Base-by-base conservation (phyloP, 495 filamentous ascomycete species). In the Aspergillus ostianus region DNA sequence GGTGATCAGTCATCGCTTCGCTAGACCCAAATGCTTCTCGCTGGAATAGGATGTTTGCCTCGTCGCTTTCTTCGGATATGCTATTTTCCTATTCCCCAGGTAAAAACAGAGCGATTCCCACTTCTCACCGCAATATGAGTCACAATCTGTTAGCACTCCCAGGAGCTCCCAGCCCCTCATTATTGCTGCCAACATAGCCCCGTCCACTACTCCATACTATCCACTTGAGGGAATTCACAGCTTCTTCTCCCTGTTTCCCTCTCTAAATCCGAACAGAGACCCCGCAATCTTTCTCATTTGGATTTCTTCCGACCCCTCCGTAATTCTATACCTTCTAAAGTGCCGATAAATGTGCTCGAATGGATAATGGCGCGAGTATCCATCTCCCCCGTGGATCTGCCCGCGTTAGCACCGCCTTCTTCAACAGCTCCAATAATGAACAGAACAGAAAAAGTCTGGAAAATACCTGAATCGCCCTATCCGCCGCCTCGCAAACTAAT, bases 391-490 rank as follows among this genome's bases (percentile, higher is more conserved):
- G 65, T 84, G 80, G 23, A 85, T 74, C 70, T 75, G 36, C 36
- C 10, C 13, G 8, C 36, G 36, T 41, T 41, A 57, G 21, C 51
- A 29, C 30, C 10, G 29, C 30, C 13, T 49, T 30, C 12, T 29
- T 63, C 36, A 57, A 53, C 47, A 55, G 21, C 26, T 46, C 23
- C 18, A 21, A 2, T 12, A n/a, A 17, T 17, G 17, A 6, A 46
- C 3, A 49, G 20, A 29, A 20, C 9, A 53, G 32, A 47, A 17
- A 26, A 18, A 58, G 36, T 8, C 19, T 9, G 6, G 20, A 36
- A 62, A 51, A n/a, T 54, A 75, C 77, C 68, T 86, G 83, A 26
- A 86, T 86, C 6, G 84, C 84, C 48, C 77, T 68, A 65, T 87
- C 84, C 6, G 84, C 83, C 36, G 84, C 82, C 64, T 86, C 73